phyloP scores from a whole-genome alignment of 2,329 filamentous ascomycete species.

The Pseudogymnoascus sp. region DNA sequence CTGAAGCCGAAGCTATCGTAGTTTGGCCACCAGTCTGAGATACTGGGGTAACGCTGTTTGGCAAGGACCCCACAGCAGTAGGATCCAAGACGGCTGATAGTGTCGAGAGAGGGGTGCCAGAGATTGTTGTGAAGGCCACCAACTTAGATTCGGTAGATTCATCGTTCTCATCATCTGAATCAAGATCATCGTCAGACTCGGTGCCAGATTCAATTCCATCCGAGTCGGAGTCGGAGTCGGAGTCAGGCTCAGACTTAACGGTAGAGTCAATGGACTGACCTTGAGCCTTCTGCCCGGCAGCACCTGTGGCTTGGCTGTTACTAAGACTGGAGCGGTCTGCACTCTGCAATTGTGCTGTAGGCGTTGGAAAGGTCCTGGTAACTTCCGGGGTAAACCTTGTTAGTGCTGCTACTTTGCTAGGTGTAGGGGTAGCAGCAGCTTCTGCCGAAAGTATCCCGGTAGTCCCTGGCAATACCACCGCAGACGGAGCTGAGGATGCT shows the following conservation, averaged over 20 bases:
- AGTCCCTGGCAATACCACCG: background rate
- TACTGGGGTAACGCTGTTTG: background rate
- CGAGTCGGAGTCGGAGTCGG: background rate
- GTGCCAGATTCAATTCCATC: background rate
- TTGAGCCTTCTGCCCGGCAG: background rate
- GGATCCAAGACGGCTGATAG: background rate
- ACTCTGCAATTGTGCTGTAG: constrained; percentile 4
- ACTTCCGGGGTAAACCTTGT: background rate
- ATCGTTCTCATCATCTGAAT: background rate
- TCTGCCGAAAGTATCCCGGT: background rate
- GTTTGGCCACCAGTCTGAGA: background rate
- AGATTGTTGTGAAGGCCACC: background rate
- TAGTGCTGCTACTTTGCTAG: background rate
- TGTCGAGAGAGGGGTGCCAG: background rate
- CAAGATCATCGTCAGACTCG: background rate
- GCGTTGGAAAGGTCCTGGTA: background rate
- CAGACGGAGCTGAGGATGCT: background rate
- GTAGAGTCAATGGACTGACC: background rate
- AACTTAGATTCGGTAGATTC: background rate
- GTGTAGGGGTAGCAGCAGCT: background rate
- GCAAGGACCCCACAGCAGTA: background rate
- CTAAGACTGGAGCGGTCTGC: background rate
- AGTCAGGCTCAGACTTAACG: background rate
- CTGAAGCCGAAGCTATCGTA: background rate
- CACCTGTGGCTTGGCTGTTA: background rate